These are phyloP conservation scores for Leishmania aethiopica DNA, from an alignment of 208 protist species.

Conservation along the genomic window DNA sequence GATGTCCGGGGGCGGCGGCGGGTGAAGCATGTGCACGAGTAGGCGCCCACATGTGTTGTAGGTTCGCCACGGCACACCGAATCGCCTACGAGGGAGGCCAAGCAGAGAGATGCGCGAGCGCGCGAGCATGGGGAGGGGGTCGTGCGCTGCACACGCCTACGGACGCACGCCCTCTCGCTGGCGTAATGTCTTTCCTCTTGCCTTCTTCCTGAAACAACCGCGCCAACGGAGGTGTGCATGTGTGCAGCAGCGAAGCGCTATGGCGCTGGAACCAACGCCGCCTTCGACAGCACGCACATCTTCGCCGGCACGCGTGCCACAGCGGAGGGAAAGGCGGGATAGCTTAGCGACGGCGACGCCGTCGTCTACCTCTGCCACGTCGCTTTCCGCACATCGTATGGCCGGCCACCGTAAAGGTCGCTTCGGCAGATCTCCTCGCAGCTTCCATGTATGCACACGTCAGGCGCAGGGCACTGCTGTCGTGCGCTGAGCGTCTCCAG, in stretches of 20 bases:
- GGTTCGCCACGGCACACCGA: not conserved
- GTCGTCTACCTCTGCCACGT: not conserved
- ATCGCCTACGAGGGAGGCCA: not conserved
- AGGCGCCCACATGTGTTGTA: not conserved
- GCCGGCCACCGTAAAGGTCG: not conserved
- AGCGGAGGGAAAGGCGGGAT: not conserved
- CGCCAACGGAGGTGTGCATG: not conserved
- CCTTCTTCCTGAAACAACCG: not conserved
- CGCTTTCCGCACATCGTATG: no score
- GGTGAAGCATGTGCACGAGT: not conserved
- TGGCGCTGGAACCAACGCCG: not conserved
- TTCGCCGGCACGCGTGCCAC: not conserved
- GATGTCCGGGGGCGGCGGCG: not conserved
- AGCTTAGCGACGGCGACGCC: not conserved
- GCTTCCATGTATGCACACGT: slow-evolving; percentile 14
- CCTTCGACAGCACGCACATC: not conserved
- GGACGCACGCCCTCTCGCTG: not conserved
- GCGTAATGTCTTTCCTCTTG: not conserved
- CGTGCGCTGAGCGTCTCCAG: slow-evolving; percentile 12
- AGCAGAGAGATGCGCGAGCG: not conserved
- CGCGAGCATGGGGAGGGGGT: not conserved
- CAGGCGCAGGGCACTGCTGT: slow-evolving; percentile 12
- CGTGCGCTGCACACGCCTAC: not conserved
- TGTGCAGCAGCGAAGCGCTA: not conserved
- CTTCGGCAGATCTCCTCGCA: slow-evolving; percentile 27